Conservation (phyloP, 2,329 filamentous ascomycete species). For the Coniochaeta sp. region DNA sequence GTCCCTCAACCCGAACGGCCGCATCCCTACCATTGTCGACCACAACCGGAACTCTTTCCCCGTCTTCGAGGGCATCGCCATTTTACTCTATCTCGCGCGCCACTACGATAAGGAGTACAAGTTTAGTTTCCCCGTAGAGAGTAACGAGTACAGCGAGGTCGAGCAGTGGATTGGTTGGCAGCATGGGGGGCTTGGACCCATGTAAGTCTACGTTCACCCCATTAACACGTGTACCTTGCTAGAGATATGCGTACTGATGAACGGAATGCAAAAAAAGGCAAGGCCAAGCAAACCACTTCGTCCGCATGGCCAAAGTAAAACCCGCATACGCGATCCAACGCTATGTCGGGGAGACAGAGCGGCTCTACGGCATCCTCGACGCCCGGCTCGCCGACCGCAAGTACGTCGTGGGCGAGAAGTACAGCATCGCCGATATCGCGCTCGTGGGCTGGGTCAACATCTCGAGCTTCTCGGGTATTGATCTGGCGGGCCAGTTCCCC, state of each 20-base stretch:
- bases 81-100: conserved; percentile 58
- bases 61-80: conserved; percentile 70
- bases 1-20: conserved; percentile 55
- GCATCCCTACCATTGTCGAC: conserved; percentile 60
- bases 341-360: conserved; percentile 68
- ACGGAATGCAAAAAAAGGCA: conserved; percentile 54
- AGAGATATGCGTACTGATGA: too few species aligned
- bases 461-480: conserved; percentile 52
- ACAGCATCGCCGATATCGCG: conserved; percentile 65
- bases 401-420: conserved; percentile 52
- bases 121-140: conserved; percentile 30
- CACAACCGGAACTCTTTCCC: conserved; percentile 53
- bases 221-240: too few species aligned
- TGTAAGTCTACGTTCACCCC: conserved; percentile 20
- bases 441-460: conserved; percentile 62
- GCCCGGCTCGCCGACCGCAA: conserved; percentile 49
- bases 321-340: conserved; percentile 66
- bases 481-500: conserved; percentile 56
- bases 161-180: conserved; percentile 65
- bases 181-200: conserved; percentile 67
- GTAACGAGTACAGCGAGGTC: conserved; percentile 27
- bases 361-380: conserved; percentile 68
- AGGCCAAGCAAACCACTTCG: conserved; percentile 71
- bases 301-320: conserved; percentile 57
- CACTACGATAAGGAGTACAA: conserved; percentile 16